These are phyloP conservation scores for Erigeron canadensis DNA, from an alignment of 129 eudicot genomes.

Conservation along the genomic window DNA sequence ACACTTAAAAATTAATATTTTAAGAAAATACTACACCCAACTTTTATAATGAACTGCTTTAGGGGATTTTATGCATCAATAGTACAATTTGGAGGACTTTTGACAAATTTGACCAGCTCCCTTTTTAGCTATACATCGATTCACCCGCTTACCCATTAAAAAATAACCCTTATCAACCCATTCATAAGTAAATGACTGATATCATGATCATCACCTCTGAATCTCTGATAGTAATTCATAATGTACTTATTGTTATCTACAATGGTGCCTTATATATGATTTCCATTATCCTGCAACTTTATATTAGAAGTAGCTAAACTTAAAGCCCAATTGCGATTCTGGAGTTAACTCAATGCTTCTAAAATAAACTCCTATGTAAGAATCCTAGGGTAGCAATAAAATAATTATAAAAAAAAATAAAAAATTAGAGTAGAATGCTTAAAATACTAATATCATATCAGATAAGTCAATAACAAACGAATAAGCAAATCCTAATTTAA, in stretches of 20 bases:
- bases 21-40: no score
- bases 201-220: background rate
- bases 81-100: background rate
- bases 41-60: no score
- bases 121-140: background rate
- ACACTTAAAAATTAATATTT: no score
- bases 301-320: background rate
- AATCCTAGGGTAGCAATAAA: background rate
- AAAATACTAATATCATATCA: background rate
- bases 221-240: background rate
- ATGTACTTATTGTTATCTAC: background rate
- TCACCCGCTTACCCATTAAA: background rate
- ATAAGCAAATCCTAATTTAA: background rate
- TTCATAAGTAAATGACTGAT: background rate
- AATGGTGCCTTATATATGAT: background rate
- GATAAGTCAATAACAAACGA: background rate
- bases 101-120: background rate
- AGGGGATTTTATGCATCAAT: background rate
- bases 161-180: background rate
- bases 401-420: background rate
- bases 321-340: background rate
- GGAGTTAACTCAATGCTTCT: background rate
- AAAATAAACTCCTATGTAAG: background rate
- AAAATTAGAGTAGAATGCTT: background rate
- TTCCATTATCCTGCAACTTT: background rate